Conservation (phyloP, 2,329 filamentous ascomycete species). For the Aspergillus thermomutatus region DNA sequence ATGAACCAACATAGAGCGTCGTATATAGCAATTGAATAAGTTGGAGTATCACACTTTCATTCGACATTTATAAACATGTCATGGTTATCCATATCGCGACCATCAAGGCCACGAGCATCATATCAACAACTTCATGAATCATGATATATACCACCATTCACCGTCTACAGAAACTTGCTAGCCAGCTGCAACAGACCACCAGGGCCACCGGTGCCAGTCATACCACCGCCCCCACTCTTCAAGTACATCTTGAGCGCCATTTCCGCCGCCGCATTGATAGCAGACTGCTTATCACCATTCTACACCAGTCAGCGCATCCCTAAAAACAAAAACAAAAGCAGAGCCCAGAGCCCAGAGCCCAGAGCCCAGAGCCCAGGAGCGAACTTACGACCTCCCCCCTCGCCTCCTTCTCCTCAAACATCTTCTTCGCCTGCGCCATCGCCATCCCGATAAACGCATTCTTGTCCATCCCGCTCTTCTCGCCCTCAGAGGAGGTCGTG, state of each 20-base stretch:
- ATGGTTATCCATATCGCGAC: not conserved
- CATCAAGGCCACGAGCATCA: not conserved
- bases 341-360: no score
- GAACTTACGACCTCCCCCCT: constrained; percentile 53
- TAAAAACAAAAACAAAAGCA: constrained; percentile 3
- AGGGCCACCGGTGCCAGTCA: constrained; percentile 44
- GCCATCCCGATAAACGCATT: constrained; percentile 80
- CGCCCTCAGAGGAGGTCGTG: constrained; percentile 34
- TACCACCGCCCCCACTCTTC: constrained; percentile 64
- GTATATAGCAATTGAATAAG: not conserved
- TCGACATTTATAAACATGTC: not conserved
- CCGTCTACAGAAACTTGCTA: constrained; percentile 54
- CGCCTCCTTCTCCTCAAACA: constrained; percentile 60
- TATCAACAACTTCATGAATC: not conserved
- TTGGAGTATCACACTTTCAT: not conserved
- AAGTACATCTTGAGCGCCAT: constrained; percentile 89
- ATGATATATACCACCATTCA: no score
- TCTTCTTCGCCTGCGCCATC: constrained; percentile 81
- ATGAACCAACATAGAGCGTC: not conserved
- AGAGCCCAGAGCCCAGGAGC: constrained; percentile 1
- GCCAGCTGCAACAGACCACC: constrained; percentile 57
- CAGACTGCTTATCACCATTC: constrained; percentile 73
- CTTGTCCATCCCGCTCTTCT: constrained; percentile 56
- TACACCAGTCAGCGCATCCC: constrained; percentile 11
- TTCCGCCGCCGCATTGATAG: constrained; percentile 74